Base-by-base conservation (phyloP, 306 rosid species). In the Oxytropis ochrocephala region DNA sequence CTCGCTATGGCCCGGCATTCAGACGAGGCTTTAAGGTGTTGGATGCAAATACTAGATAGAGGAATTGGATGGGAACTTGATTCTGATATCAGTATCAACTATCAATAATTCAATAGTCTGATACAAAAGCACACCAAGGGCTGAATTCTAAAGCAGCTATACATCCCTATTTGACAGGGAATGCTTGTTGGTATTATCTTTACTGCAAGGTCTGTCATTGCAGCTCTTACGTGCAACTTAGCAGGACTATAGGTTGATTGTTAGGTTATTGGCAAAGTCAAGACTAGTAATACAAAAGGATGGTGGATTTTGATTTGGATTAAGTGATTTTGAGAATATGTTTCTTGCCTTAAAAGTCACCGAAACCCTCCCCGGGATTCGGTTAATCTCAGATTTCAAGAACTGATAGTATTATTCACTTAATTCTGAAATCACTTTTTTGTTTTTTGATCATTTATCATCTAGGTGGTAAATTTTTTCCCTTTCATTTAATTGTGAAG, bases 31-130 rank as follows among this genome's bases (percentile, higher is more conserved):
- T 88, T 48, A 83, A 86, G 76, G 74, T 86, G 76, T 57, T 88
- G 82, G 86, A 83, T 71, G 86, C 8, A 8, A 3, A 38, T 38
- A 38, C 43, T 82, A 78, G 94, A 85, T 79, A 89, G 84, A 53
- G 90, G 87, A 58, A 81, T 79, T 12, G 87, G 91, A 76, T 86
- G 90, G 90, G 88, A 86, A 72, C 89, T 88, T 48, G 54, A 48
- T 48, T 32, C 65, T 85, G 54, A 83, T 82, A 21, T 85, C 86
- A 14, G n/a, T 44, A 21, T 18, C n/a, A n/a, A n/a, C n/a, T n/a
- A n/a, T n/a, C 52, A 41, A 86, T 86, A 88, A 85, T 79, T 24
- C 52, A 41, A 86, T 86, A 88, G 86, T 79, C 33, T 80, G 92
- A 35, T 85, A 61, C 69, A 83, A 81, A n/a, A 75, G 82, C 89